Percentiles rank a stretch among this genome's conserved stretches.
These are phyloP conservation scores for Monosporascus sp. DNA, from an alignment of 2,329 filamentous ascomycete genomes.

Conservation along the genomic window DNA sequence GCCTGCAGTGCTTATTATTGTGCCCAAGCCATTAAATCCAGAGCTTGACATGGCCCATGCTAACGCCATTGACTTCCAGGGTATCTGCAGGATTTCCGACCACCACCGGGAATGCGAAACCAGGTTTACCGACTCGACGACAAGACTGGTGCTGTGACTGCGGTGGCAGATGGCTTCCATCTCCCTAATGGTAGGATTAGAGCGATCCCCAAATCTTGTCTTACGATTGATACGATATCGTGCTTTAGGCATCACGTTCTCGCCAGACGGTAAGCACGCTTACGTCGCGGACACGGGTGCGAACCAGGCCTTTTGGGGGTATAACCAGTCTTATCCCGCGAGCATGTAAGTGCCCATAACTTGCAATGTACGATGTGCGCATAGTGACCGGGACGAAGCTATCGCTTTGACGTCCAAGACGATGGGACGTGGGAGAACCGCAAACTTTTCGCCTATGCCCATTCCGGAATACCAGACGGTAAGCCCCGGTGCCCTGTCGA, in stretches of 20 bases:
- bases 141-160: slow-evolving; percentile 43
- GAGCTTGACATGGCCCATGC: not conserved
- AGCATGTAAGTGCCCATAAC: slow-evolving; percentile 37
- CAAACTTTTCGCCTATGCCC: slow-evolving; percentile 51
- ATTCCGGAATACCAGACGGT: slow-evolving; percentile 54
- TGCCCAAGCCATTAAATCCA: too few species aligned
- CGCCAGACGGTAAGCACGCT: slow-evolving; percentile 43
- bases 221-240: not conserved
- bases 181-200: slow-evolving; percentile 43
- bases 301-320: slow-evolving; percentile 37
- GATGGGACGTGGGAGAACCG: slow-evolving; percentile 44
- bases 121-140: slow-evolving; percentile 56
- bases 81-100: slow-evolving; percentile 52
- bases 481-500: slow-evolving; percentile 9
- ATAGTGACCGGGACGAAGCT: slow-evolving; percentile 25
- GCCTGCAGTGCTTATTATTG: too few species aligned
- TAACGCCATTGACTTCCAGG: slow-evolving; percentile 2
- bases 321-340: slow-evolving; percentile 35
- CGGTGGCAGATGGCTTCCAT: slow-evolving; percentile 53
- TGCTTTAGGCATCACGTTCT: slow-evolving; percentile 45
- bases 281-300: slow-evolving; percentile 56
- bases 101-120: slow-evolving; percentile 44
- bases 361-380: slow-evolving; percentile 15
- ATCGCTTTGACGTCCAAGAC: slow-evolving; percentile 38
- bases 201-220: not conserved